Evolutionary conservation across 139 green algal genomes (phyloP), one percentile per base, ranked within the genome.

Genomic region (Volvox africanus): DNA sequence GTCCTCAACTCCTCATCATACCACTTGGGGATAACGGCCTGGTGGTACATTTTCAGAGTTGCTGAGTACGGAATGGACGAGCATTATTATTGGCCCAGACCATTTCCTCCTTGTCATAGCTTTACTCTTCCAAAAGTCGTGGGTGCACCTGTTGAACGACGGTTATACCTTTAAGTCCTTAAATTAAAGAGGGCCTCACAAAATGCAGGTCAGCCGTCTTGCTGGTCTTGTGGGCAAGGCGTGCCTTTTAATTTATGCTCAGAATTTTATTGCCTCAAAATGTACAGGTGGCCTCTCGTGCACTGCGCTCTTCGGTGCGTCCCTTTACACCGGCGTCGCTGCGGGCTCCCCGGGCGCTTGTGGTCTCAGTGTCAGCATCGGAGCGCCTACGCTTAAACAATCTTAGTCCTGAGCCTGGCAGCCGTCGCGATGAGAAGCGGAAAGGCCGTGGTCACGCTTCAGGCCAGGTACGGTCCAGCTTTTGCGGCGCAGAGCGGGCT

Each of bases 371-470:
- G 50, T 61, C 50, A 32, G 86, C 71, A 16, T 35, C 50, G 11
- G 97, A 99, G 68, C 90, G 97, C 19, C 93, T 98, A 22, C 89
- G 97, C 61, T 93, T 99, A 61, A 93, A 98, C 94, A 99, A 99
- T 95, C 91, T 99, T 24, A 92, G 90, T 33, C 98, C 98, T 36
- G 95, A 97, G 88, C 89, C 94, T 22, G 98, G 98, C 37, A 97
- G 97, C 18, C 92, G 95, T 50, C 94, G 92, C 37, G 89, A 93
- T 62, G 92, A 97, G 86, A 98, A 95, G 92, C 95, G 98, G 50
- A 99, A 99, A 93, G 98, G 98, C 71, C 96, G 98, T 92, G 98
- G 98, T 88, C 96, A 98, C 92, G 97, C 93, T 85, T 97, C 97
- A 26, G 97, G 97, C 28, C 98, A 99, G 97, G 97, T 98, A 71